Base-by-base conservation (phyloP, 176 grass and related monocot genomes). In the Aechmea fasciata region DNA sequence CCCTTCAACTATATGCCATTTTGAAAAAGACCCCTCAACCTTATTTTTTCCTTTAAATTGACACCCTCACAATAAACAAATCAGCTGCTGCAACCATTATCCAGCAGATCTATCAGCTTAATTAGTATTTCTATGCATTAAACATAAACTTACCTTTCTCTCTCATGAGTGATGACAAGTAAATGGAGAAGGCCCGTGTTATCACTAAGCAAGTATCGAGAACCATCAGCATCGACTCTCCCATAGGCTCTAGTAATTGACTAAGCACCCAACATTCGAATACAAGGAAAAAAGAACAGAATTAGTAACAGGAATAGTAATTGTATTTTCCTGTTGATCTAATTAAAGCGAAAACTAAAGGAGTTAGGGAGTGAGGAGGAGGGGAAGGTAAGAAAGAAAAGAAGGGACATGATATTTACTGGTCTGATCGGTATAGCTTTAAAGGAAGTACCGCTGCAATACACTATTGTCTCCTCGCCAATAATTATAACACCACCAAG, bases 381-480 rank as follows among this genome's bases (percentile, higher is more conserved):
- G 23, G n/a, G 69, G 15, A 71, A 80, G 61, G 64, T 47, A 41
- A 41, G 14, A 57, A 3, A 64, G 26, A 18, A 65, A 51, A 41
- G 26, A 9, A 24, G 13, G 66, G 54, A 55, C 76, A 10, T 69
- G 41, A 57, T 50, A 61, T 49, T 65, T 85, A 93, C 94, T 23
- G 85, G 87, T 82, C 88, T 99, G 49, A 93, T 93, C 77, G 94
- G 94, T 82, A 99, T 99, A 71, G 94, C 94, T 93, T 80, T 93
- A 87, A 93, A 99, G 71, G 80, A 78, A 77, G 84, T 82, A 48
- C 82, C 89, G 71, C 83, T 99, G 75, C 87, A 93, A 77, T 99
- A 99, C 65, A 99, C 94, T 59, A 93, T 87, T 65, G 90, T 93
- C 78, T 99, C 89, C 79, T 97, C 89, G 11, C 93, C 93, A 47